Conservation (phyloP, 352 stramenopile genomes). For the Phytophthora kernoviae region DNA sequence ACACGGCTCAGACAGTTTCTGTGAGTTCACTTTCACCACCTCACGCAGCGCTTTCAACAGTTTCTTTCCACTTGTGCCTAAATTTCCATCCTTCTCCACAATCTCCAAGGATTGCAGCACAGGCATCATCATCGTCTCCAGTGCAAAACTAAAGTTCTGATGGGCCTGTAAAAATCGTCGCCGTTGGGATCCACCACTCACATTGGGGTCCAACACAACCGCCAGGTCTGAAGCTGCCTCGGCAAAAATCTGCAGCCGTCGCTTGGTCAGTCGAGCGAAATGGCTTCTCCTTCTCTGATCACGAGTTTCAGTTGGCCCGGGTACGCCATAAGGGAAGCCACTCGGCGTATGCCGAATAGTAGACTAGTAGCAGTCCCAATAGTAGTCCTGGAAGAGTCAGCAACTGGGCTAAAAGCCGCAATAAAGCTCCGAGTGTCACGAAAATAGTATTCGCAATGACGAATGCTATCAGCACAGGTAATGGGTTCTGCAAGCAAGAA, state of each 20-base stretch:
- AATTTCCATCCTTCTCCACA: slow-evolving; percentile 42
- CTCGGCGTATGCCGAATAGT: slow-evolving; percentile 43
- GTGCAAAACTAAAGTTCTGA: slow-evolving; percentile 70
- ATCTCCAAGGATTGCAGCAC: slow-evolving; percentile 60
- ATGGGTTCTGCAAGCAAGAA: slow-evolving; percentile 53
- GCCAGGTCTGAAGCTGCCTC: slow-evolving; percentile 64
- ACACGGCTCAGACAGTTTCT: slow-evolving; percentile 39
- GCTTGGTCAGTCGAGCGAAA: slow-evolving; percentile 74
- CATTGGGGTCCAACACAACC: slow-evolving; percentile 34
- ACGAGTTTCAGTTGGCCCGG: slow-evolving; percentile 79
- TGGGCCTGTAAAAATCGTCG: slow-evolving; percentile 67
- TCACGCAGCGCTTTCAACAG: slow-evolving; percentile 52
- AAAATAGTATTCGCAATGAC: slow-evolving; percentile 62
- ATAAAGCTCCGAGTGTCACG: slow-evolving; percentile 56
- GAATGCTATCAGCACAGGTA: slow-evolving; percentile 57
- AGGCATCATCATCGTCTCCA: slow-evolving; percentile 68
- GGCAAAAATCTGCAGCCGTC: slow-evolving; percentile 69
- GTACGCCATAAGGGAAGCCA: slow-evolving; percentile 69
- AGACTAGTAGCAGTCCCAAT: slow-evolving; percentile 43
- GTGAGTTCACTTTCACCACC: slow-evolving; percentile 38
- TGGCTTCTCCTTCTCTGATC: slow-evolving; percentile 80
- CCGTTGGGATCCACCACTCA: slow-evolving; percentile 26
- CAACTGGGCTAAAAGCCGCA: slow-evolving; percentile 50
- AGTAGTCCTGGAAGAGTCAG: slow-evolving; percentile 63
- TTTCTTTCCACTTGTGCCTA: slow-evolving; percentile 52